These are phyloP conservation scores for Microthyrium microscopicum DNA, from an alignment of 2,329 filamentous ascomycete species.

Conservation along the genomic window DNA sequence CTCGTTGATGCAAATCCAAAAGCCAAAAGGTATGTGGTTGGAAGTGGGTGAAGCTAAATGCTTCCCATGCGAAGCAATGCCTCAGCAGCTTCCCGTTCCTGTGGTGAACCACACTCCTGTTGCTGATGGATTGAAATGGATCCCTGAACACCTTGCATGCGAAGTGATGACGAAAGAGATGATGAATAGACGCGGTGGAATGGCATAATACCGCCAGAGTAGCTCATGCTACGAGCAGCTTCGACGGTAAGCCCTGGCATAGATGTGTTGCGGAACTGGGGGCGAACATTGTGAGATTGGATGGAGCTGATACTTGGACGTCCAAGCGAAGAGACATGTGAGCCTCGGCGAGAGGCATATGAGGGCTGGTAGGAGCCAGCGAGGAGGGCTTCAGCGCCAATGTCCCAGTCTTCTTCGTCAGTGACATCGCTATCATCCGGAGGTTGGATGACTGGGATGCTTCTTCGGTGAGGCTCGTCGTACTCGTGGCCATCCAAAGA, in stretches of 20 bases:
- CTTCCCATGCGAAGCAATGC: slow-evolving; percentile 68
- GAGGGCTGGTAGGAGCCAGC: slow-evolving; percentile 38
- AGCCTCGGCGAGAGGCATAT: not conserved
- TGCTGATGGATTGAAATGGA: slow-evolving; percentile 2
- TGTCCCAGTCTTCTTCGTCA: slow-evolving; percentile 92
- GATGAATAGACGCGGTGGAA: slow-evolving; percentile 12
- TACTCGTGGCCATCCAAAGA: slow-evolving; percentile 57
- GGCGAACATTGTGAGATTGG: slow-evolving; percentile 3
- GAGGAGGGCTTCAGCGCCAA: slow-evolving; percentile 73
- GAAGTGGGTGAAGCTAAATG: too few species aligned
- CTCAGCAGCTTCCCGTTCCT: slow-evolving; percentile 69
- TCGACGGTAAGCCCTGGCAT: slow-evolving; percentile 1
- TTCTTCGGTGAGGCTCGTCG: slow-evolving; percentile 57
- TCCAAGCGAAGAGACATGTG: slow-evolving; percentile 21
- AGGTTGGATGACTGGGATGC: slow-evolving; percentile 42
- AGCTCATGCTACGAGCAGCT: slow-evolving; percentile 8
- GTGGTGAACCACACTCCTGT: slow-evolving; percentile 30
- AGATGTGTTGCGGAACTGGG: slow-evolving; percentile 1
- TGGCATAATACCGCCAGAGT: slow-evolving; percentile 7
- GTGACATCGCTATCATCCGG: slow-evolving; percentile 66
- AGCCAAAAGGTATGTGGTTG: too few species aligned
- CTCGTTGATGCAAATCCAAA: too few species aligned
- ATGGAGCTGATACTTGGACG: slow-evolving; percentile 18
- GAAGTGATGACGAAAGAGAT: slow-evolving; percentile 23
- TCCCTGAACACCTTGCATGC: slow-evolving; percentile 19